Base-by-base conservation (phyloP, 2,329 filamentous ascomycete species). In the Epichloe typhina region DNA sequence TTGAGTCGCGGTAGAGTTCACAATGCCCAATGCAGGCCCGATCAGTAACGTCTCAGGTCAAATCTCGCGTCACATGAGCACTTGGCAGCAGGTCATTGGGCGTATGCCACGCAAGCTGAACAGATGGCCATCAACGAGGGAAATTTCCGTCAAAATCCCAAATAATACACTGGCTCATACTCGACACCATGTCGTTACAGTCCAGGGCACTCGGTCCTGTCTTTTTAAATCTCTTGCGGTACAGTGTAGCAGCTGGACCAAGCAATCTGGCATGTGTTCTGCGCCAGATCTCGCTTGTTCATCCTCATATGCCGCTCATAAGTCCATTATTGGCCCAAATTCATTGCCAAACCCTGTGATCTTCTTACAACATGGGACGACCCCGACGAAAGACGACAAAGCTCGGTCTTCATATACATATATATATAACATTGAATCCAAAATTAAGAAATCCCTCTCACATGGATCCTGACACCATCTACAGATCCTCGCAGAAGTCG, bases 401-500 rank as follows among this genome's bases (percentile, higher is more conserved):
- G 31, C 43, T 45, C 21, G n/a, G 47, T 33, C 23, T 17, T 37
- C 7, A 13, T 43, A 42, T 45, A 23, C n/a, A 17, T 31, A 23
- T 23, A 23, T 23, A 41, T 31, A 35, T 7, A 26, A 3, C 12
- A 39, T 19, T 51, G 17, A 42, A 47, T 3, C 6, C 40, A 42
- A 12, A 41, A 37, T 15, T 33, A 37, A 26, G 13, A 40, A 15
- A 6, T n/a, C 21, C 11, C 38, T 26, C 9, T 44, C 8, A n/a
- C 12, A 8, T 17, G 21, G 15, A 17, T 21, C 36, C 31, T 43
- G 9, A 37, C 19, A n/a, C n/a, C 35, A 35, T 45, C 57, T 58
- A 63, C 56, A 62, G 49, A 47, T 67, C 66, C 51, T 69, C 67
- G 61, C 69, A 72, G 59, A 62, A 67, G 59, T 71, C 67, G 56